Percentiles rank a stretch among this genome's conserved stretches.
These are phyloP conservation scores for Aspergillus cavernicola DNA, from an alignment of 495 filamentous ascomycete species.

Conservation along the genomic window DNA sequence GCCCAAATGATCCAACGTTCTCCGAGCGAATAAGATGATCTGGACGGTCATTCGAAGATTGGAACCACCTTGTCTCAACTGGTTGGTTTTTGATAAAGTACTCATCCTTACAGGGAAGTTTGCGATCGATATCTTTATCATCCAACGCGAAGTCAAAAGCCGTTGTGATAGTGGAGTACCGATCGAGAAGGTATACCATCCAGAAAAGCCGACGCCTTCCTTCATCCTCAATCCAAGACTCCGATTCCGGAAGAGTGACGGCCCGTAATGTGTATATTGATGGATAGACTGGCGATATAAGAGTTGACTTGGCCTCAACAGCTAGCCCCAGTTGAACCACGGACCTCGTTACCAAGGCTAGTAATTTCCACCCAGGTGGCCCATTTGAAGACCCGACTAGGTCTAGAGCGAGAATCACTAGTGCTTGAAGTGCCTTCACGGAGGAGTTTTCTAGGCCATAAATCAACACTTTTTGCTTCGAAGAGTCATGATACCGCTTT, in stretches of 20 bases:
- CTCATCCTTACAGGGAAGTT: constrained; percentile 80
- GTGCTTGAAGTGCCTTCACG: constrained; percentile 79
- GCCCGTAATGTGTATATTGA: constrained; percentile 84
- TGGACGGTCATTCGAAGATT: constrained; percentile 43
- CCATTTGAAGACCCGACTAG: constrained; percentile 77
- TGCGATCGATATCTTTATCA: constrained; percentile 83
- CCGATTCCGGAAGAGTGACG: constrained; percentile 74
- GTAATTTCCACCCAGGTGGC: constrained; percentile 82
- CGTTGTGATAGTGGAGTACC: constrained; percentile 83
- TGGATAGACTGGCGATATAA: constrained; percentile 66
- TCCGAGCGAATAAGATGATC: constrained; percentile 70
- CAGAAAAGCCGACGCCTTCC: constrained; percentile 79
- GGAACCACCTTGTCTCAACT: constrained; percentile 81
- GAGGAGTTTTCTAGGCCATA: constrained; percentile 85
- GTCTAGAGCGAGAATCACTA: constrained; percentile 79
- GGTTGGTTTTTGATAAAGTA: constrained; percentile 78
- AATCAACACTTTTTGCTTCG: constrained; percentile 80
- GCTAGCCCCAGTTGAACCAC: constrained; percentile 82
- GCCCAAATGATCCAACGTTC: constrained; percentile 79
- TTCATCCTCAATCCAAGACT: constrained; percentile 86
- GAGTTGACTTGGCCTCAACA: constrained; percentile 71
- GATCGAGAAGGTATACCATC: constrained; percentile 87
- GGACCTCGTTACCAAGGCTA: constrained; percentile 79
- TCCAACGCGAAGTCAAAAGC: constrained; percentile 86
- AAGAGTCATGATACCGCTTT: constrained; percentile 68